Evolutionary conservation across 2,329 filamentous ascomycete genomes (phyloP).

Genomic region (Pyrenochaeta sp.): DNA sequence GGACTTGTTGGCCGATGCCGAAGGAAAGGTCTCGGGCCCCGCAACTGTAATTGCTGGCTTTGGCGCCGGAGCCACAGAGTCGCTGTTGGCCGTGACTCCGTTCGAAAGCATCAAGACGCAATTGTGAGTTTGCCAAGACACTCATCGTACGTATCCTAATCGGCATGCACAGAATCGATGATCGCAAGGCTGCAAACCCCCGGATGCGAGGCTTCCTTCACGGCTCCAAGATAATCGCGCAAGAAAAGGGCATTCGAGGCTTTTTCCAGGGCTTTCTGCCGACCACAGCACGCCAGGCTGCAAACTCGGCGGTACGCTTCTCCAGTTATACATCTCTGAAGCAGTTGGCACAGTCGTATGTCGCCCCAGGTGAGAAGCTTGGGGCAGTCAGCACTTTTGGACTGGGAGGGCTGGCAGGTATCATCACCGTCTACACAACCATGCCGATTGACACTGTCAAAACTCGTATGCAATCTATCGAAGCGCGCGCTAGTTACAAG

Average conservation of each 20-base stretch:
- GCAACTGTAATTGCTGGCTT: conserved; percentile 93
- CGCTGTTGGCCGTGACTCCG: conserved; percentile 89
- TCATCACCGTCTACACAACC: conserved; percentile 81
- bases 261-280: conserved; percentile 98
- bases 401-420: conserved; percentile 85
- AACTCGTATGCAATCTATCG: conserved; percentile 95
- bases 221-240: conserved; percentile 83
- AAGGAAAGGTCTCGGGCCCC: conserved; percentile 89
- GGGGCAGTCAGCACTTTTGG: conserved; percentile 87
- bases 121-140: conserved; percentile 56
- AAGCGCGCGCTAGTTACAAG: conserved; percentile 80
- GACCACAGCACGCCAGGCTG: conserved; percentile 91
- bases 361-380: conserved; percentile 92
- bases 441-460: conserved; percentile 91
- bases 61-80: conserved; percentile 93
- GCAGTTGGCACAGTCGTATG: conserved; percentile 90
- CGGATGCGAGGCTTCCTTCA: conserved; percentile 92
- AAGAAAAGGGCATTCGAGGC: conserved; percentile 85
- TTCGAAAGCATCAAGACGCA: conserved; percentile 99
- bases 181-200: conserved; percentile 84
- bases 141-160: conserved; percentile 4
- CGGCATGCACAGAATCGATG: conserved; percentile 74
- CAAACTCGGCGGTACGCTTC: conserved; percentile 92
- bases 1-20: conserved; percentile 76
- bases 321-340: conserved; percentile 88